Evolutionary conservation across 2,329 filamentous ascomycete genomes (phyloP).

Genomic region (Claviceps citrina): DNA sequence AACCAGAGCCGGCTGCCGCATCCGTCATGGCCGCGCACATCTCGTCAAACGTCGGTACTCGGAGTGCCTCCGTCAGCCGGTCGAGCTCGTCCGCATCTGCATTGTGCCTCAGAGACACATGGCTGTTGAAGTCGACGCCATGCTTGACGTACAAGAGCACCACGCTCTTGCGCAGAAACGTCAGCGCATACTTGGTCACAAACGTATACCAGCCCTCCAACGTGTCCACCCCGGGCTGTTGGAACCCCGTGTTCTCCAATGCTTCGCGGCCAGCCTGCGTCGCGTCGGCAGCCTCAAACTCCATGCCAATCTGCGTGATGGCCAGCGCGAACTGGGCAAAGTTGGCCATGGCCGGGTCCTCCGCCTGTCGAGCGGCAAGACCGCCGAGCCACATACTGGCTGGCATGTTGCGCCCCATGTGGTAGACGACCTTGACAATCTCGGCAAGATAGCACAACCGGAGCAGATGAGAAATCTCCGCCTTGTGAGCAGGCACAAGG

Average conservation of each 20-base stretch:
- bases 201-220: constrained; percentile 42
- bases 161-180: constrained; percentile 72
- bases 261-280: constrained; percentile 12
- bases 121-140: constrained; percentile 71
- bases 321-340: constrained; percentile 40
- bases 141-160: constrained; percentile 78
- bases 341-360: constrained; percentile 33
- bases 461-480: constrained; percentile 66
- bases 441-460: constrained; percentile 82
- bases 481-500: constrained; percentile 48
- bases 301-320: constrained; percentile 30
- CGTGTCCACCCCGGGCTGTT: constrained; percentile 38
- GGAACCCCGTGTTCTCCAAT: constrained; percentile 33
- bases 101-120: constrained; percentile 46
- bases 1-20: constrained; percentile 28
- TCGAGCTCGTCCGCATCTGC: constrained; percentile 63
- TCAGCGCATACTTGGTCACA: constrained; percentile 70
- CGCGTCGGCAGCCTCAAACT: constrained; percentile 20
- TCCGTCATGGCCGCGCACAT: constrained; percentile 50
- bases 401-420: constrained; percentile 40
- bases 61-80: constrained; percentile 60
- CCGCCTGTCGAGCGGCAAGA: constrained; percentile 26
- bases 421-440: constrained; percentile 63
- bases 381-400: constrained; percentile 32
- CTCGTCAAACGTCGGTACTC: constrained; percentile 63